These are phyloP conservation scores for Zygnema circumcarinatum DNA, from an alignment of 139 green algal species.

Conservation along the genomic window DNA sequence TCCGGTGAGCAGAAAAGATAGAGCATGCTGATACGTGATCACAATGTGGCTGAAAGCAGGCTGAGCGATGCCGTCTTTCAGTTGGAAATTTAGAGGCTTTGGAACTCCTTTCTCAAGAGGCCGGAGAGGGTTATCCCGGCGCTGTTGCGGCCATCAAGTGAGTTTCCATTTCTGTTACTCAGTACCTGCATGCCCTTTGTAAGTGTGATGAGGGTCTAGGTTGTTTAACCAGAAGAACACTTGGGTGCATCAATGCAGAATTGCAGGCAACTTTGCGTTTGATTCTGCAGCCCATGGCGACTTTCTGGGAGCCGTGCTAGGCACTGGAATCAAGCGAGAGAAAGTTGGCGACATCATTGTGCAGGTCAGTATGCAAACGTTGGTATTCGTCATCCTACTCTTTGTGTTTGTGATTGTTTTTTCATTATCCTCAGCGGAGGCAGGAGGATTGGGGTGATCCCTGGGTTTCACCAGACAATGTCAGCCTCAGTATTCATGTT, in stretches of 20 bases:
- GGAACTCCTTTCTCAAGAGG: neutral
- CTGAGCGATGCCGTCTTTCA: slow-evolving; percentile 42
- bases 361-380: slow-evolving; percentile 17
- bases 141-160: slow-evolving; percentile 28
- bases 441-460: neutral
- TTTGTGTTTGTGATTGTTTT: neutral
- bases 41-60: slow-evolving; percentile 21
- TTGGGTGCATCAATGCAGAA: too few relatives aligned
- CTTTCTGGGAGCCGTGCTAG: slow-evolving; percentile 61
- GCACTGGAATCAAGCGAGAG: slow-evolving; percentile 47
- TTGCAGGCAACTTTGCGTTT: slow-evolving; percentile 53
- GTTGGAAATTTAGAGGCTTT: slow-evolving; percentile 22
- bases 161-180: neutral
- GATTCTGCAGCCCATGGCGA: slow-evolving; percentile 51
- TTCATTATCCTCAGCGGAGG: neutral
- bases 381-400: neutral
- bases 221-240: too few relatives aligned
- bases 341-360: slow-evolving; percentile 63
- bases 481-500: neutral
- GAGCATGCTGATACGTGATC: too few relatives aligned
- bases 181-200: too few relatives aligned
- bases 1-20: too few relatives aligned
- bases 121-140: neutral
- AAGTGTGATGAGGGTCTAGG: too few relatives aligned
- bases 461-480: neutral